These are phyloP conservation scores for Aplosporella prunicola DNA, from an alignment of 2,329 filamentous ascomycete genomes.

Conservation along the genomic window DNA sequence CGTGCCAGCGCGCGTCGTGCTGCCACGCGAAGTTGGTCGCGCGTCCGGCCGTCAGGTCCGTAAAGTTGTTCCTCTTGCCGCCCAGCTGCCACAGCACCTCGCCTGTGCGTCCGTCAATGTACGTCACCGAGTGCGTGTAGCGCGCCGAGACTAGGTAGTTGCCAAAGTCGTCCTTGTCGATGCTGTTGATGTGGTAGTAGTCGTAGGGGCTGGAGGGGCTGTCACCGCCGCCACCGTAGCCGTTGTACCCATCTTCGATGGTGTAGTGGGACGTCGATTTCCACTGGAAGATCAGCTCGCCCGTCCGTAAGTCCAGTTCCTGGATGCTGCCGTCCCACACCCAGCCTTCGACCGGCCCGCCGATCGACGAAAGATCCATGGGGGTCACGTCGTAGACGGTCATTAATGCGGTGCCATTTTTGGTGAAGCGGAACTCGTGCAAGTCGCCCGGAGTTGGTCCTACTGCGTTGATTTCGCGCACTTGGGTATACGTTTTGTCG, in stretches of 20 bases:
- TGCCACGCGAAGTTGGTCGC: constrained; percentile 44
- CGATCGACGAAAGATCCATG: constrained; percentile 30
- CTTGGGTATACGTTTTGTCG: constrained; percentile 14
- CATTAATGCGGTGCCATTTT: constrained; percentile 34
- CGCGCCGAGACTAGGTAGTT: constrained; percentile 17
- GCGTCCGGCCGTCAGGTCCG: constrained; percentile 30
- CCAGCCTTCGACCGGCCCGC: constrained; percentile 27
- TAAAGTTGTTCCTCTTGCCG: constrained; percentile 36
- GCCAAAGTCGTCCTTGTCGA: constrained; percentile 26
- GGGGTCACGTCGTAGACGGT: constrained; percentile 31
- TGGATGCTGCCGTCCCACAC: constrained; percentile 38
- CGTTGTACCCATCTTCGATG: constrained; percentile 19
- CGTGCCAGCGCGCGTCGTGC: constrained; percentile 41
- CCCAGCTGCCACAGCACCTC: constrained; percentile 44
- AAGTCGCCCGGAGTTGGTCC: constrained; percentile 26
- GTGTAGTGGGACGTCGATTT: constrained; percentile 27
- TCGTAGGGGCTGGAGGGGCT: constrained; percentile 27
- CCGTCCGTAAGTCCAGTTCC: constrained; percentile 34
- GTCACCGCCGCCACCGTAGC: constrained; percentile 19
- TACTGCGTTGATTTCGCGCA: constrained; percentile 10
- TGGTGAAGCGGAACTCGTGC: constrained; percentile 38
- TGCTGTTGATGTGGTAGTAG: constrained; percentile 32
- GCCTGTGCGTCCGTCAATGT: constrained; percentile 27
- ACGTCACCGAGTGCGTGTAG: constrained; percentile 15
- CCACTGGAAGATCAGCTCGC: constrained; percentile 33